phyloP scores from a whole-genome alignment of 371 early-diverging fungal genomes.

The Coemansia sp. region DNA sequence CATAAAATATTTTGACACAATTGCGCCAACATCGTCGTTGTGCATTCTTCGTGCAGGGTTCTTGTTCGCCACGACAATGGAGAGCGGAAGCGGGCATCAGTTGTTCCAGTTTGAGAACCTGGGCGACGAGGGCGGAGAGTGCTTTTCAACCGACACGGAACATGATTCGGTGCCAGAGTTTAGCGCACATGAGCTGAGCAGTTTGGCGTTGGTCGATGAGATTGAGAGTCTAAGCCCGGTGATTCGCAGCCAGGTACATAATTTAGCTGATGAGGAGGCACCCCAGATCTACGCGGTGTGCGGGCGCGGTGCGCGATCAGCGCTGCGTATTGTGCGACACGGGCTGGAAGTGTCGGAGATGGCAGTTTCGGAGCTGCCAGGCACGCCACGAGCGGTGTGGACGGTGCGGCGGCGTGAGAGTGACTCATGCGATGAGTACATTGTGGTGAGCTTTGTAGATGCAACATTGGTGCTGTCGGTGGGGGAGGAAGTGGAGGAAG shows the following conservation, averaged over 20 bases:
- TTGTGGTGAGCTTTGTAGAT: slow-evolving; percentile 90
- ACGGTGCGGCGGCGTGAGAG: slow-evolving; percentile 68
- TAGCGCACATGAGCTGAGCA: slow-evolving; percentile 76
- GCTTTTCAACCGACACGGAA: slow-evolving; percentile 58
- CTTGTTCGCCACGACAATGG: slow-evolving; percentile 79
- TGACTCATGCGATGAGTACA: slow-evolving; percentile 75
- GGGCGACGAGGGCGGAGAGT: slow-evolving; percentile 89
- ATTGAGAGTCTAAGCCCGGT: slow-evolving; percentile 81
- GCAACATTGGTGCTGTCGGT: slow-evolving; percentile 90
- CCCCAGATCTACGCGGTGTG: slow-evolving; percentile 90
- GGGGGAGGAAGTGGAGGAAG: slow-evolving; percentile 95
- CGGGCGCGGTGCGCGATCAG: slow-evolving; percentile 79
- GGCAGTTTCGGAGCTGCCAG: slow-evolving; percentile 90
- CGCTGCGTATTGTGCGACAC: slow-evolving; percentile 86
- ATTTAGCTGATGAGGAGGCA: slow-evolving; percentile 86
- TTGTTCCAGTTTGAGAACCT: slow-evolving; percentile 90
- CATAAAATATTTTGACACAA: slow-evolving; percentile 93
- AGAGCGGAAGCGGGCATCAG: slow-evolving; percentile 84
- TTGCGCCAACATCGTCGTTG: slow-evolving; percentile 78
- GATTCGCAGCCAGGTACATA: slow-evolving; percentile 71
- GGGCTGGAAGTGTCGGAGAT: slow-evolving; percentile 90
- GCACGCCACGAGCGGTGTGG: slow-evolving; percentile 93
- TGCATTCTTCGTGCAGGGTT: slow-evolving; percentile 91
- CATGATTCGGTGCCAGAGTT: slow-evolving; percentile 58
- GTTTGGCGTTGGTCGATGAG: slow-evolving; percentile 85